Base-by-base conservation (phyloP, 2,329 filamentous ascomycete genomes). In the Alternaria sp. region DNA sequence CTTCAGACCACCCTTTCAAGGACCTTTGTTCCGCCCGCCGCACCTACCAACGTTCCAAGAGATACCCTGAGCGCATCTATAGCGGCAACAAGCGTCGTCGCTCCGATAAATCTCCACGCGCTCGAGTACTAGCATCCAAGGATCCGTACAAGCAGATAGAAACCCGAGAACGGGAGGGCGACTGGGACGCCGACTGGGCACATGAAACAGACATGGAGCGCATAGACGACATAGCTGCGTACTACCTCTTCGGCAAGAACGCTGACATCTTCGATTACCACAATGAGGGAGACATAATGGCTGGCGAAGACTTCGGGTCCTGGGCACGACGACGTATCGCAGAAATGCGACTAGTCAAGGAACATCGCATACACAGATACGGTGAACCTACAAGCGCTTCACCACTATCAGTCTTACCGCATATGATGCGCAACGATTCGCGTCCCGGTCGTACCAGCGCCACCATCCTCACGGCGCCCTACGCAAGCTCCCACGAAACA, bases 281-380 rank as follows among this genome's bases (percentile, higher is more conserved):
- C 4, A 25, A 28, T 5, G 3, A 20, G 1, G 9, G 27, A 2
- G 20, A 40, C 5, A 41, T 27, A 1, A 22, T 5, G 6, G 4
- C 14, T 5, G 57, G 54, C 5, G 62, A 67, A 38, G 54, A 62
- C 25, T 67, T 67, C 30, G 43, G 28, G 1, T 25, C 44, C 43
- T 63, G 62, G 59, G 59, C 46, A 0, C 59, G 59, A 18, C 36
- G 59, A n/a, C 40, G 62, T 30, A 64, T 63, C 30, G 36, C 36
- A 10, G 64, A 66, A 51, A 60, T 64, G 62, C 34, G 57, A 18
- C 14, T 1, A 9, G 51, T 64, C 12, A 66, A 66, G 28, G 62
- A 66, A 45, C 41, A 28, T 12, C 30, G 64, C 16, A 40, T 63
- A 36, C 46, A 51, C 10, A 27, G 7, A 5, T 46, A 48, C 9